Evolutionary conservation across 2,329 filamentous ascomycete species (phyloP).

Genomic region (Neonectria sp.): DNA sequence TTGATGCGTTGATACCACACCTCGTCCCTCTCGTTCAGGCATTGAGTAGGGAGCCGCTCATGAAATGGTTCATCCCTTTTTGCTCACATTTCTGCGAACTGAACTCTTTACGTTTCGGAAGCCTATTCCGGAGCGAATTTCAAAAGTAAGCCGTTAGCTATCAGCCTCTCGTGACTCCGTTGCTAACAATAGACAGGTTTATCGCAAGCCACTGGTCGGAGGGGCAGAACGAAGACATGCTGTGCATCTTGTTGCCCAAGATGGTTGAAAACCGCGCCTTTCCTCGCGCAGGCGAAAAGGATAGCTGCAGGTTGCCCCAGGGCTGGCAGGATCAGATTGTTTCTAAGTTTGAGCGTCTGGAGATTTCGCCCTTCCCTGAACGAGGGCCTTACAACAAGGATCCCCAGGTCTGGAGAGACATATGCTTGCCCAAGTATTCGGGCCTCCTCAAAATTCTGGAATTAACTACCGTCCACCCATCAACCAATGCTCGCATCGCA

Average conservation of each 20-base stretch:
- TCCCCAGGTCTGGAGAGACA: conserved; percentile 72
- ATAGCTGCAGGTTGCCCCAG: conserved; percentile 71
- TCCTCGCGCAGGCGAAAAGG: conserved; percentile 65
- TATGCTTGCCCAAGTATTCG: conserved; percentile 77
- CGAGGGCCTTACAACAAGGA: conserved; percentile 74
- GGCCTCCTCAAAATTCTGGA: conserved; percentile 76
- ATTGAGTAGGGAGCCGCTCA: conserved; percentile 76
- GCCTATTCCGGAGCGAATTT: conserved; percentile 84
- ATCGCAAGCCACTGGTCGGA: conserved; percentile 81
- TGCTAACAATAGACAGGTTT: conserved; percentile 70
- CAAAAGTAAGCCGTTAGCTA: conserved; percentile 72
- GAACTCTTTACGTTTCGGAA: conserved; percentile 80
- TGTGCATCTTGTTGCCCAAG: conserved; percentile 78
- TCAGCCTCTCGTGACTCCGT: conserved; percentile 37
- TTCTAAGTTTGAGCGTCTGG: conserved; percentile 76
- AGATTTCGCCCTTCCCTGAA: conserved; percentile 76
- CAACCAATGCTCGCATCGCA: conserved; percentile 76
- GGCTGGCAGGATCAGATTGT: conserved; percentile 83
- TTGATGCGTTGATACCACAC: conserved; percentile 82
- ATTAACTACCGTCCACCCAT: conserved; percentile 74
- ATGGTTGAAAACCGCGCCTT: conserved; percentile 73
- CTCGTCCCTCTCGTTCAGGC: conserved; percentile 76
- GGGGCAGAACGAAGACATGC: conserved; percentile 74
- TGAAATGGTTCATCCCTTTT: conserved; percentile 85
- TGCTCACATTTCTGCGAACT: conserved; percentile 86